Base-by-base conservation (phyloP, 2,329 filamentous ascomycete species). In the Venturia effusa region DNA sequence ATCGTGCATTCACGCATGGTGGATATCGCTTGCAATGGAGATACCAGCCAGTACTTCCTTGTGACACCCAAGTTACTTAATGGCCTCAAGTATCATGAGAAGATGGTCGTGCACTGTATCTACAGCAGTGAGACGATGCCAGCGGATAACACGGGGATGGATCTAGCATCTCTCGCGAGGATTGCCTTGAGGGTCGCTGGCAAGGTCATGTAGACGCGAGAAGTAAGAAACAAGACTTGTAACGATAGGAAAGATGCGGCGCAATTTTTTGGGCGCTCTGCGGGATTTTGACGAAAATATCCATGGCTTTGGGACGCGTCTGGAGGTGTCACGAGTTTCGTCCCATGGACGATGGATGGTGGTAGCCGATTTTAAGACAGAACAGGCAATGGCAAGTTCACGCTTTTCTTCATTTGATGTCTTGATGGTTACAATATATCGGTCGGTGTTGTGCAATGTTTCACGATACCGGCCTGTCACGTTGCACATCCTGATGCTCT, bases 1-100 rank as follows among this genome's bases (percentile, higher is more conserved):
- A 95, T 97, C 85, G 92, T 99, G 19, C 94, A 99, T 77, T 91
- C 93, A 73, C 90, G 94, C 67, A 95, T 99, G 89, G 94, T 99
- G 10, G 92, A 97, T 71, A 97, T 99, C 72, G 94, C 94, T 54
- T 97, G 94, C 75, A 84, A 85, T 68, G 87, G 92, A 74, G 85
- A 77, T n/a, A 82, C 82, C 30, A 82, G 81, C 59, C 85, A 88
- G 77, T 99, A 99, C 78, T 99, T 99, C 79, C 85, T 99, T 67
- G 96, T 99, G 78, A 99, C 94, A 54, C 94, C 94, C 4, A 99
- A 99, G 78, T 81, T 99, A 66, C 84, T 99, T 66, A 89, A 86
- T 5, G 90, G 88, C 13, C 79, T 99, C 65, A 85, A 86, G 68
- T 99, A 97, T 74, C 89, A 96, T 73, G 82, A 84, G 63, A 89